phyloP scores from a whole-genome alignment of 352 stramenopile genomes.

The Phytophthora aleatoria region DNA sequence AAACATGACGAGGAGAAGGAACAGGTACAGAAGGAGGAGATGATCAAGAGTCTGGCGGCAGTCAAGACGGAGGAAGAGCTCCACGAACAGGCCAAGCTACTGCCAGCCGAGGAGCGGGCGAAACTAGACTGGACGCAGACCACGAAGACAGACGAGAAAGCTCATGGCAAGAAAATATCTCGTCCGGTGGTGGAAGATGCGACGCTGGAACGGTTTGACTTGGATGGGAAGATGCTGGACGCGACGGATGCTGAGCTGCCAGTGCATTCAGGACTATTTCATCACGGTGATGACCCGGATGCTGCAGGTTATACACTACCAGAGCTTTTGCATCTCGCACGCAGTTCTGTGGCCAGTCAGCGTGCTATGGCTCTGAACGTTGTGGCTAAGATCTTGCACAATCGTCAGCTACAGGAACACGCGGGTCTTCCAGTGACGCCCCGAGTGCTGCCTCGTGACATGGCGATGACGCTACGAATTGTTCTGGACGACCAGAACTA shows the following conservation, averaged over 20 bases:
- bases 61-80: constrained; percentile 77
- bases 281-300: constrained; percentile 79
- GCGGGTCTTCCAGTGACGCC: constrained; percentile 22
- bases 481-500: constrained; percentile 73
- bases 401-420: constrained; percentile 36
- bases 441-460: constrained; percentile 45
- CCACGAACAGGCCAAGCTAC: constrained; percentile 38
- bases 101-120: constrained; percentile 69
- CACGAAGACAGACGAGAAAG: constrained; percentile 14
- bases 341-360: constrained; percentile 74
- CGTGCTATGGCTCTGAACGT: constrained; percentile 67
- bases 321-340: constrained; percentile 74
- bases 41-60: constrained; percentile 46
- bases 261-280: constrained; percentile 73
- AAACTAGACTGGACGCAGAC: constrained; percentile 82
- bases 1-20: constrained; percentile 10
- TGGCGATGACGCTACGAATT: constrained; percentile 58
- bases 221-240: constrained; percentile 51
- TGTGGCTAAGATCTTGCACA: constrained; percentile 64
- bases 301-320: constrained; percentile 73
- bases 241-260: constrained; percentile 29
- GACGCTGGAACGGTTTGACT: constrained; percentile 71
- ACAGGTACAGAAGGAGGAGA: constrained; percentile 25
- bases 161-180: constrained; percentile 12
- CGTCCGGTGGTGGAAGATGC: constrained; percentile 27